Base-by-base conservation (phyloP, 2,329 filamentous ascomycete species). In the Aaosphaeria pasadenensis region DNA sequence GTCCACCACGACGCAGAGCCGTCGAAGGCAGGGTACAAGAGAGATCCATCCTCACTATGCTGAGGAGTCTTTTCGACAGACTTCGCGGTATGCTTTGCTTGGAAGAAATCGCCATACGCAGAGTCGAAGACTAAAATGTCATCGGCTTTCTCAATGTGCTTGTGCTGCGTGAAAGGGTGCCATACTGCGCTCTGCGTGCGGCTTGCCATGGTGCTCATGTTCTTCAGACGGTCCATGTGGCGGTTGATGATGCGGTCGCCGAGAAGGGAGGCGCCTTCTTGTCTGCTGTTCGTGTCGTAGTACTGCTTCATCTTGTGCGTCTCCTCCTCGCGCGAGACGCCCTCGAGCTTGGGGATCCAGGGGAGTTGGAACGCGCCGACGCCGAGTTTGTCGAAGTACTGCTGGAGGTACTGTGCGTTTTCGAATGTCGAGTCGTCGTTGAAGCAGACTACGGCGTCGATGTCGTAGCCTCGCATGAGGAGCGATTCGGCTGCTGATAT, bases 1-100 rank as follows among this genome's bases (percentile, higher is more conserved):
- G 89, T 95, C 89, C 90, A 95, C 89, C 90, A 95, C 0, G 88
- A 92, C 1, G 89, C 89, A 0, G 89, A 94, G 2, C 86, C 89
- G 57, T 95, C 90, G 47, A 94, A 91, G 0, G 87, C 85, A 1
- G 88, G 79, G 41, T 77, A 78, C 0, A 89, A 70, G 4, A 83
- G 61, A 5, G 71, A 57, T 54, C 30, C 11, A 49, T 57, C 11
- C 38, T 50, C 46, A 54, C 53, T 38, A n/a, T 36, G 33, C 45
- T 51, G 5, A 29, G 9, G 6, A 41, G 47, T 47, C n/a, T 45
- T 6, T 46, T 51, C 6, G 30, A 11, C 7, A 40, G 47, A 46
- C n/a, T 62, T 62, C 4, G 24, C 7, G 1, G 45, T 74, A 72
- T 58, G 49, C 43, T 62, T 64, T 0, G 84, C 85, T 62, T 92